phyloP scores from a whole-genome alignment of 768 basidiomycete species.

The Tylopilus intermedius region DNA sequence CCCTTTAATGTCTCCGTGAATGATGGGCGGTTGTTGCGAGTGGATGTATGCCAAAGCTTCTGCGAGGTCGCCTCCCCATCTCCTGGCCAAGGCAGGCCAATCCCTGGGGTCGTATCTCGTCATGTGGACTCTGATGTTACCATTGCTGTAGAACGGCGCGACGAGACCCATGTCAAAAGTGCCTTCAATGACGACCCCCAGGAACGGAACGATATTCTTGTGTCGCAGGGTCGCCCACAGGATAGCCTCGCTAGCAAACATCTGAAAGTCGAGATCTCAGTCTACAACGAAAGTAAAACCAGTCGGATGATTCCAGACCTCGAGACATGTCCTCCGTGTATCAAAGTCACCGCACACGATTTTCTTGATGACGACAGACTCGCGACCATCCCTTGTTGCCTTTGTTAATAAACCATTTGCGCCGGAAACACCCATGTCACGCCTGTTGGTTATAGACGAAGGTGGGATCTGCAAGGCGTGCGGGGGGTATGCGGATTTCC shows the following conservation, averaged over 20 bases:
- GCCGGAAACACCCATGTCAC: slow-evolving; percentile 3
- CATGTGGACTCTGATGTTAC: slow-evolving; percentile 16
- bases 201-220: slow-evolving; percentile 25
- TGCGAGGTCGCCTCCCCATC: slow-evolving; percentile 16
- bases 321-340: neutral
- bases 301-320: slow-evolving; percentile 10
- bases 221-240: slow-evolving; percentile 25
- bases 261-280: slow-evolving; percentile 9
- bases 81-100: slow-evolving; percentile 6
- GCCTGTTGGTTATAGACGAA: neutral
- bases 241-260: slow-evolving; percentile 26
- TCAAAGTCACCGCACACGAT: slow-evolving; percentile 3
- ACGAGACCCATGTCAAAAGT: slow-evolving; percentile 18
- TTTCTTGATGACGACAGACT: slow-evolving; percentile 26
- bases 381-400: slow-evolving; percentile 10
- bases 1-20: slow-evolving; percentile 41
- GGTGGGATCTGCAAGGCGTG: slow-evolving; percentile 10
- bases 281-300: neutral
- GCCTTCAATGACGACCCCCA: slow-evolving; percentile 14
- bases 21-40: slow-evolving; percentile 23
- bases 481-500: slow-evolving; percentile 26
- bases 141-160: slow-evolving; percentile 20
- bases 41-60: slow-evolving; percentile 25
- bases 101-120: neutral
- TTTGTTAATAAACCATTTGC: slow-evolving; percentile 20